Evolutionary conservation across 805 yeast species (phyloP), one percentile per base, ranked within the genome.

Genomic region (Candida germanica): DNA sequence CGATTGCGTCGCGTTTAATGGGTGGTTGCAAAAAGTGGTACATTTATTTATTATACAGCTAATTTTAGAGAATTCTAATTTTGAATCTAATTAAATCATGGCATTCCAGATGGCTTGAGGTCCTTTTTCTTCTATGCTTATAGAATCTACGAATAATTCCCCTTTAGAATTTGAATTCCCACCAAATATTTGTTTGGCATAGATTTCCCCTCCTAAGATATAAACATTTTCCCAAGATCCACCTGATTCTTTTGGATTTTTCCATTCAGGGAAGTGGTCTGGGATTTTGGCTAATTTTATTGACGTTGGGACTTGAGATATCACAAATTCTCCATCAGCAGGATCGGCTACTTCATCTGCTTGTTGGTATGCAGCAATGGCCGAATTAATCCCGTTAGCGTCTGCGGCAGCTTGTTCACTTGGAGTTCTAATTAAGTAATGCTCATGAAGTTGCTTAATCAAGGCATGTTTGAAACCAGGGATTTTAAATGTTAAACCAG

Each of bases 231-330:
- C 80, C 74, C 73, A 67, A 18, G 83, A 81, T 1, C 91, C 88
- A 25, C 62, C 60, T 28, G 41, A 49, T 19, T 62, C 69, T 51
- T 65, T 65, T 6, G 73, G 70, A 42, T 59, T 56, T 61, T 89
- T 89, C 97, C 97, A 91, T 47, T 87, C 95, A 1, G 95, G 86
- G 62, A 91, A 91, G 59, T 91, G 89, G 38, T 91, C 98, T 0
- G 96, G 94, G 57, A 78, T 73, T 50, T 82, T 81, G 17, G 80
- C 78, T 33, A 79, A 54, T 46, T 75, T 78, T 38, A 89, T 73
- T 10, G 79, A 68, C n/a, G 80, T 78, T 15, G 97, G 98, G 2
- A 82, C 88, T 61, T 91, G 98, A 33, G 71, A 45, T 42, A 54
- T 40, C 43, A 51, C 46, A 44, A 45, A 46, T 39, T 63, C 50